These are phyloP conservation scores for Polymyxa betae DNA, from an alignment of 208 protist genomes.

Conservation along the genomic window DNA sequence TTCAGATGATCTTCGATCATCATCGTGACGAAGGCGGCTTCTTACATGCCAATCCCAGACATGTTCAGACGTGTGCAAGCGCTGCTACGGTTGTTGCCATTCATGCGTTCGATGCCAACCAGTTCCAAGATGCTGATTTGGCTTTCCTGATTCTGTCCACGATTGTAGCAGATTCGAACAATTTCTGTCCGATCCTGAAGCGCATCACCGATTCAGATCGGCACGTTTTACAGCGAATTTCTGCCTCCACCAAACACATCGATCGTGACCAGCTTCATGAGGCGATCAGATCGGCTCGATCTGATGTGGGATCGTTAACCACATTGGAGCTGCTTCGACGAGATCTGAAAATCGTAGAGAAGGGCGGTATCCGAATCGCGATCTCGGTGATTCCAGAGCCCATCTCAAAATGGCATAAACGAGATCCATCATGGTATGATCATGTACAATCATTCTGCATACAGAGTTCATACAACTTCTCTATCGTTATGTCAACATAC, in stretches of 20 bases:
- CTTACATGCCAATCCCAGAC: not conserved
- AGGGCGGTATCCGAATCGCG: too few relatives aligned
- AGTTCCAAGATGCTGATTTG: not conserved
- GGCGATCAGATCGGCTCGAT: not conserved
- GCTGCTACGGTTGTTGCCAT: not conserved
- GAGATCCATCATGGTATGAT: not conserved
- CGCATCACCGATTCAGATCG: not conserved
- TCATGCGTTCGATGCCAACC: not conserved
- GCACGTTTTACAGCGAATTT: not conserved
- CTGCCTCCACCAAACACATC: too few relatives aligned
- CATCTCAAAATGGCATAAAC: not conserved
- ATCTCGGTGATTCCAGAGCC: not conserved
- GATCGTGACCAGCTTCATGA: not conserved
- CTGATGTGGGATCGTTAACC: not conserved
- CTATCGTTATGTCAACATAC: not conserved
- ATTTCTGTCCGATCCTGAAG: not conserved
- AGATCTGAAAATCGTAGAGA: not conserved
- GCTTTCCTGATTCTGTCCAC: not conserved
- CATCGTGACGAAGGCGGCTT: not conserved
- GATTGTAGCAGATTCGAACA: not conserved
- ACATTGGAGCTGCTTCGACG: not conserved
- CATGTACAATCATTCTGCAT: not conserved
- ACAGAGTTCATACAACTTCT: not conserved
- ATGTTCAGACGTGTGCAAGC: not conserved
- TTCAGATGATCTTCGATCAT: not conserved